Base-by-base conservation (phyloP, 768 basidiomycete genomes). In the Lactarius vividus region DNA sequence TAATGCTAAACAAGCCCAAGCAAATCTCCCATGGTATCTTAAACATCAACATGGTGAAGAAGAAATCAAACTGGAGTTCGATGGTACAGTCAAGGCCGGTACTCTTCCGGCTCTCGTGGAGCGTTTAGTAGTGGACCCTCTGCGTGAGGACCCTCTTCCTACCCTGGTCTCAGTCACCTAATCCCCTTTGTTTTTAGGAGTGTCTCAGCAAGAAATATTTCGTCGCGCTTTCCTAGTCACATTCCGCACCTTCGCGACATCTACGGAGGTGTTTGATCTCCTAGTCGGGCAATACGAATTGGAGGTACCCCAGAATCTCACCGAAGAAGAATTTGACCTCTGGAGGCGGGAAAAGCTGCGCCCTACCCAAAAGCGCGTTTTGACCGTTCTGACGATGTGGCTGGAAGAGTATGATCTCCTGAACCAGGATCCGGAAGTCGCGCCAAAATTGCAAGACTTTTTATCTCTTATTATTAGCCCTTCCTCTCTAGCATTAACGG, bases 161-260 rank as follows among this genome's bases (percentile, higher is more conserved):
- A 13, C 9, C 15, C 10, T 9, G 11, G 37, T 23, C 6, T n/a
- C 59, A n/a, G 57, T 44, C 23, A 39, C 28, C 56, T 58, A 37
- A 61, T 44, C 52, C 13, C 11, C 3, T 35, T 16, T 55, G 10
- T 11, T 11, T 11, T n/a, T 61, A 73, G 75, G 69, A 20, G 66
- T 64, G 58, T 67, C 70, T 35, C 64, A 73, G 28, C 74, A 74
- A 33, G 69, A 73, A 15, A 68, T 73, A 13, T 89, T 82, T 73
- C 79, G 81, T 31, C 79, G 81, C 37, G 81, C 84, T n/a, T 96
- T 96, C 78, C 80, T 96, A 54, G 87, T 85, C 76, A 95, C 93
- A 18, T 93, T 91, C 77, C 82, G 87, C 61, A 89, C 91, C 0
- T 94, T 96, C 73, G 87, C 85, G 29, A 85, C 84, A 7, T 83